Percentiles rank a stretch among this genome's conserved stretches.
phyloP scores from a whole-genome alignment of 1,284 basidiomycete genomes.

The Naganishia sp. region DNA sequence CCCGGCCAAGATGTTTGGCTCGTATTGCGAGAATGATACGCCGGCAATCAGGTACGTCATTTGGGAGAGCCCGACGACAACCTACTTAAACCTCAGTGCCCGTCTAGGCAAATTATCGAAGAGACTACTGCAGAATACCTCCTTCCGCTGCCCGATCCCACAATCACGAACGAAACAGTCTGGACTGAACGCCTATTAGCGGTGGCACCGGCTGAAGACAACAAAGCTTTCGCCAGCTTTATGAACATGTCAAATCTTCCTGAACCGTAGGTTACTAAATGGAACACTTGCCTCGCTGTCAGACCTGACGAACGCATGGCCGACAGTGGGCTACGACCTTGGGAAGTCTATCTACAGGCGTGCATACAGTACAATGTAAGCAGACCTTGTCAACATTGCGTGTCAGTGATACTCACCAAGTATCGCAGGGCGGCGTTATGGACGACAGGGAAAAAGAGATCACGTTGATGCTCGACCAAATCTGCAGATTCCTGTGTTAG shows the following conservation, averaged over 20 bases:
- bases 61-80: not conserved
- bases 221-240: conserved; percentile 62
- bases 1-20: conserved; percentile 69
- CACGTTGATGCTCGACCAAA: conserved; percentile 60
- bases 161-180: conserved; percentile 64
- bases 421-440: conserved; percentile 73
- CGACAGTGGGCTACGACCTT: conserved; percentile 45
- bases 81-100: not conserved
- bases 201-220: conserved; percentile 72
- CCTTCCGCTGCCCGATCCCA: conserved; percentile 75
- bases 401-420: not conserved
- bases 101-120: conserved; percentile 22
- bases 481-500: conserved; percentile 63
- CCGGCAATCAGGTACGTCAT: conserved; percentile 60
- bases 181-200: conserved; percentile 84
- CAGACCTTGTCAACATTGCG: not conserved
- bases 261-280: conserved; percentile 39
- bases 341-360: conserved; percentile 61
- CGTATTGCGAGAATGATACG: conserved; percentile 53
- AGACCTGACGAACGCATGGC: conserved; percentile 1
- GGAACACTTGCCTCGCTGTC: not conserved
- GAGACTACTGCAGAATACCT: conserved; percentile 55
- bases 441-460: conserved; percentile 71
- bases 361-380: conserved; percentile 79
- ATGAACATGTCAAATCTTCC: conserved; percentile 65